A percentile compares a stretch with the other conserved stretches of the same genome.
Conservation (phyloP, 106 monocot species). For the Posidonia australis region DNA sequence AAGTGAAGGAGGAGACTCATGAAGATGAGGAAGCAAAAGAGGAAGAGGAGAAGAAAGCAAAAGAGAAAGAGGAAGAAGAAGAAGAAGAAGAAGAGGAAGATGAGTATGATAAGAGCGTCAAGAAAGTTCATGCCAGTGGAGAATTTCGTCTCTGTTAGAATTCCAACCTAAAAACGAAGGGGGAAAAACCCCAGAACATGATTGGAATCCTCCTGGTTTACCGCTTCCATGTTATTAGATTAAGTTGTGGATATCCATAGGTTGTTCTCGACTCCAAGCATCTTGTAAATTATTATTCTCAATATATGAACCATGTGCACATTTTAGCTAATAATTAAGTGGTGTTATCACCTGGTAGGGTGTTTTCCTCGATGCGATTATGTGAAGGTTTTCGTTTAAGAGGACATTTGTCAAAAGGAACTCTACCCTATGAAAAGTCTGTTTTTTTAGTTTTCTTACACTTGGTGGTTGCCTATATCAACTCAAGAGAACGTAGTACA, state of each 20-base stretch:
- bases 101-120: conserved; percentile 42
- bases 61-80: conserved; percentile 18
- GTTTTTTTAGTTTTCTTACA: too few species aligned
- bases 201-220: neutral
- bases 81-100: conserved; percentile 44
- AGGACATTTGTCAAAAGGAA: too few species aligned
- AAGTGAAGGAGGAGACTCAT: conserved; percentile 26
- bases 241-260: too few species aligned
- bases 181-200: neutral
- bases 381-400: too few species aligned
- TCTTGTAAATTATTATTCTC: conserved; percentile 25
- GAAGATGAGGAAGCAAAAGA: conserved; percentile 26
- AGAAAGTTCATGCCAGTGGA: conserved; percentile 56
- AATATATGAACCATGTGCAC: too few species aligned
- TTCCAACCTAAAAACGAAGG: neutral
- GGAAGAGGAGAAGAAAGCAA: conserved; percentile 18
- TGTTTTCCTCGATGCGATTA: too few species aligned
- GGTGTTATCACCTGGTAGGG: too few species aligned
- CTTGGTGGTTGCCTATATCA: too few species aligned
- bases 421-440: too few species aligned
- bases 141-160: conserved; percentile 34
- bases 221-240: conserved; percentile 33
- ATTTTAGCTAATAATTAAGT: too few species aligned
- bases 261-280: conserved; percentile 64
- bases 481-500: too few species aligned